These are phyloP conservation scores for Dothiorella sarmentorum DNA, from an alignment of 2,329 filamentous ascomycete genomes.

Conservation along the genomic window DNA sequence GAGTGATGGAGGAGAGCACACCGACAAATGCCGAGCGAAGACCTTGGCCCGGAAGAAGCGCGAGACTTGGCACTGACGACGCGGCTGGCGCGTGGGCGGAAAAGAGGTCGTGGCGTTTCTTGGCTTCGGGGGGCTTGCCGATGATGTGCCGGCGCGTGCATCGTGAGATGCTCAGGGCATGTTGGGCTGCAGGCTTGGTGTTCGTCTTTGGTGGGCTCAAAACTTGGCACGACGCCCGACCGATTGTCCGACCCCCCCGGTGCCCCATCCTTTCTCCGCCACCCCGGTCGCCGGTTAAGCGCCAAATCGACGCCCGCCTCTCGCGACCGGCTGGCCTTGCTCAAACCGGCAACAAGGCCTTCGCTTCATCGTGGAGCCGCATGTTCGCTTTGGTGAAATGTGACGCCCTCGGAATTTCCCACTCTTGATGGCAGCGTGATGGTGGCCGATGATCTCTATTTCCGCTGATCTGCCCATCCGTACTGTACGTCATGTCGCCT, in stretches of 20 bases:
- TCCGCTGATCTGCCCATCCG: neutral
- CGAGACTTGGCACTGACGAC: too few relatives aligned
- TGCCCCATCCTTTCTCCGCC: neutral
- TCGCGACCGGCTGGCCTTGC: too few relatives aligned
- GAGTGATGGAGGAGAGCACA: too few relatives aligned
- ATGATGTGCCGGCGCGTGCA: neutral
- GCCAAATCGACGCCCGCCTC: neutral
- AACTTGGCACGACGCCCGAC: neutral
- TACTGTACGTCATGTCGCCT: neutral
- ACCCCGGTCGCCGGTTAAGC: neutral
- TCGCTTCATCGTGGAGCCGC: neutral
- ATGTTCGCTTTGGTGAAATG: neutral
- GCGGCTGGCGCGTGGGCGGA: too few relatives aligned
- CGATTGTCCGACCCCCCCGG: neutral
- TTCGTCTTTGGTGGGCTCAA: neutral
- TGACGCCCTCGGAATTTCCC: neutral
- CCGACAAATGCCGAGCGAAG: too few relatives aligned
- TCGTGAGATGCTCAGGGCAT: conserved; percentile 2
- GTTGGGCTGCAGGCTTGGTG: neutral
- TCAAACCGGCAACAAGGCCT: too few relatives aligned
- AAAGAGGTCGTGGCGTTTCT: neutral
- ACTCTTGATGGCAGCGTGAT: neutral
- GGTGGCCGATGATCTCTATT: neutral
- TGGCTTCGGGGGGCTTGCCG: neutral
- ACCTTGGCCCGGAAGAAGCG: too few relatives aligned